Evolutionary conservation across 441 rosid species (phyloP), one percentile per base, ranked within the genome.

Genomic region (Geranium incanum): DNA sequence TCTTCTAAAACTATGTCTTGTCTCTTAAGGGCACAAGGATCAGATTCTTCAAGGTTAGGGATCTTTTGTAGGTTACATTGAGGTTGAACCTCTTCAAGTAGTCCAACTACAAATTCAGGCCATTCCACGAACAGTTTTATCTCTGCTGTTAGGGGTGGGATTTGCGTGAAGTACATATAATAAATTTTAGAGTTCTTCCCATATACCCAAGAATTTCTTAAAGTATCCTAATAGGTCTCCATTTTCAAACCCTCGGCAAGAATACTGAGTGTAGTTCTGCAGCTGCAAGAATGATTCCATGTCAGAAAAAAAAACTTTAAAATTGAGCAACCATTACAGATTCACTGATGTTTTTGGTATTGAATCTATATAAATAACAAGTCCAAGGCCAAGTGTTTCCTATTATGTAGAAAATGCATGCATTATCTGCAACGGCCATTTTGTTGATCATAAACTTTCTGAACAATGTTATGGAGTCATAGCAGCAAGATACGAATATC

Each of bases 121-220:
- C 9, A 55, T 28, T 28, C 33, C 33, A 2, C 3, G 33, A 28
- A 28, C 33, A 28, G 33, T 28, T 28, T 28, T 28, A 28, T 28
- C 33, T 28, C 33, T 28, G 33, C 33, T 28, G 33, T 28, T 28
- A 28, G 33, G 33, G 33, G 3, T 28, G 33, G 33, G 33, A 28
- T 28, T 28, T 28, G 33, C 33, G 33, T 28, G 7, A 41, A 9
- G n/a, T 8, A 2, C 1, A 12, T 4, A 43, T 48, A 52, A 45
- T 11, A 28, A 41, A 18, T 72, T 78, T 60, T 81, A 83, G 60
- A 95, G 96, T 79, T 95, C 99, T 66, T 90, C 86, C 99, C 97
- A 92, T 74, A 92, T 74, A 92, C 86, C 99, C 97, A 95, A 59
- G 99, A 95, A 66, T 70, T 83, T 75, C 74, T 80, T 74, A 95